These are phyloP conservation scores for Adansonia rubrostipa DNA, from an alignment of 441 rosid genomes.

Conservation along the genomic window DNA sequence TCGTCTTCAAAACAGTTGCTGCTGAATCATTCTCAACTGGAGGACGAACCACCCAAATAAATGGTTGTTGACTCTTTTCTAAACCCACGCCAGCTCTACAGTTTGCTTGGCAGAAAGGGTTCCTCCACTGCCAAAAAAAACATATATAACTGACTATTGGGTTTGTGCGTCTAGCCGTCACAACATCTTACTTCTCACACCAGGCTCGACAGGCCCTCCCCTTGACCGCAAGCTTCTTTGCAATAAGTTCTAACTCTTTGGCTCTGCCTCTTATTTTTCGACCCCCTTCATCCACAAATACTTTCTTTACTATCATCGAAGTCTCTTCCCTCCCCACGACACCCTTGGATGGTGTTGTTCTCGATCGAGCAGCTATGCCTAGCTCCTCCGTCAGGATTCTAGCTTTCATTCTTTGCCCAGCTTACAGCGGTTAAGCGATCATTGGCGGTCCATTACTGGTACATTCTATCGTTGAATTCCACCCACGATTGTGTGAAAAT, in stretches of 20 bases:
- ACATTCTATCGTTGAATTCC: background rate
- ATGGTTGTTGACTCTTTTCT: constrained; percentile 39
- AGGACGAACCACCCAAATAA: constrained; percentile 52
- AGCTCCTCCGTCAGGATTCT: constrained; percentile 2
- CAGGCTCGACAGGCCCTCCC: constrained; percentile 34
- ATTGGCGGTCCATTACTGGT: background rate
- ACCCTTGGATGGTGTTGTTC: background rate
- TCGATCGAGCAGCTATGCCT: constrained; percentile 16
- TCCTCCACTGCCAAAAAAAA: constrained; percentile 57
- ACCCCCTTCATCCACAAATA: constrained; percentile 42
- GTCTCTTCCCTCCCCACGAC: constrained; percentile 46
- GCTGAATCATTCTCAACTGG: constrained; percentile 35
- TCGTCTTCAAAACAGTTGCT: constrained; percentile 29
- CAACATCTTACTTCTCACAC: constrained; percentile 26
- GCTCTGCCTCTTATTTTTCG: constrained; percentile 30
- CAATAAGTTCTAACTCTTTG: constrained; percentile 34
- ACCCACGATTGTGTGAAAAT: background rate
- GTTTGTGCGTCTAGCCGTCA: constrained; percentile 50
- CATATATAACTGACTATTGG: constrained; percentile 43
- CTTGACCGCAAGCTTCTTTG: constrained; percentile 31
- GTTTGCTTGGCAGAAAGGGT: constrained; percentile 44
- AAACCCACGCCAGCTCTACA: constrained; percentile 46
- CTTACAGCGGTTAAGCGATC: constrained; percentile 18
- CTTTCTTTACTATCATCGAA: constrained; percentile 36
- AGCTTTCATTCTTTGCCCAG: constrained; percentile 22